Base-by-base conservation (phyloP, 805 yeast genomes). In the Vanderwaltozyma polyspora region DNA sequence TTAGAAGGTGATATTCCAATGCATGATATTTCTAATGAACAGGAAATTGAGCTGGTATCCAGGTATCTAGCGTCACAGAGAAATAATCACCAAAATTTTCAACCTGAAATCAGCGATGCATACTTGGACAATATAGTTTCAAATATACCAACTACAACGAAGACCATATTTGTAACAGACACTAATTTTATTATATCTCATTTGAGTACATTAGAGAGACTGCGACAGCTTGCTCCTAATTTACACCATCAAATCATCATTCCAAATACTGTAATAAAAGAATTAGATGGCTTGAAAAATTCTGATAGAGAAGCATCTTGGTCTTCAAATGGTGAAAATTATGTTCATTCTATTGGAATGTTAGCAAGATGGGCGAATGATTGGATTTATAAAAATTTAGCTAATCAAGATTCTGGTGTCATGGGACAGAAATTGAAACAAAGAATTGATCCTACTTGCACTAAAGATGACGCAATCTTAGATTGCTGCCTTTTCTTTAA, bases 111-210 rank as follows among this genome's bases (percentile, higher is more conserved):
- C 23, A 7, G 10, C 7, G 23, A 25, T 25, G n/a, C 28, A 27
- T 19, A 39, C 5, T 21, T 25, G 17, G 39, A 41, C 26, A 36
- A 34, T 4, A 31, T 39, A 23, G 43, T 41, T 32, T 37, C 38
- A 6, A 33, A 31, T 11, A 35, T 41, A 26, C 38, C 40, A 2
- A 36, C 40, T 2, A 30, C 36, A 29, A 6, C 26, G 15, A 19
- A 32, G n/a, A 56, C 74, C 10, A 59, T 63, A 15, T 59, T 85
- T 39, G 76, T 86, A 0, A 62, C 84, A 0, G 96, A 87, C 51
- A 87, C 96, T 2, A 87, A 87, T 50, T 83, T 87, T 50, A 63
- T 83, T 11, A 57, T 87, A 3, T 72, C 85, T 1, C 86, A 85
- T 50, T 55, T 84, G 29, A 54, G 62, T 14, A 56, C 82, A 1